Percentiles rank a stretch among this genome's conserved stretches.
Conservation (phyloP, 768 basidiomycete genomes). For the Rhizopogon salebrosus region DNA sequence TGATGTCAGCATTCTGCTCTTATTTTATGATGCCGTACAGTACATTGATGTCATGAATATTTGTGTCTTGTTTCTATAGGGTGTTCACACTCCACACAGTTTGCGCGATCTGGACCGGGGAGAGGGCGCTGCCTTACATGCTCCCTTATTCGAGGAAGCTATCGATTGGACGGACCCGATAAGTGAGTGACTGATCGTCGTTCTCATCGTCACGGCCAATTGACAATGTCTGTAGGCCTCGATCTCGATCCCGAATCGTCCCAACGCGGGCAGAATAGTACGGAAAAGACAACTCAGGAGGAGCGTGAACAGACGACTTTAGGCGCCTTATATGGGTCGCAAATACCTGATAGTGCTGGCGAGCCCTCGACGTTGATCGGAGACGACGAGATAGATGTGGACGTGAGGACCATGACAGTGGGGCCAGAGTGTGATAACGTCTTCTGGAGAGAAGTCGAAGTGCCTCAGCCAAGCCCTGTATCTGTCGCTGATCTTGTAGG, state of each 20-base stretch:
- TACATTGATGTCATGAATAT: slow-evolving; percentile 47
- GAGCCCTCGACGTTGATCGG: slow-evolving; percentile 57
- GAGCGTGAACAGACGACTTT: slow-evolving; percentile 75
- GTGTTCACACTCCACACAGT: slow-evolving; percentile 63
- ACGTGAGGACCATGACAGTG: slow-evolving; percentile 59
- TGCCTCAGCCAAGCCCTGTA: slow-evolving; percentile 22
- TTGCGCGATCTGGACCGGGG: slow-evolving; percentile 83
- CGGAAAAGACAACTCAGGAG: slow-evolving; percentile 68
- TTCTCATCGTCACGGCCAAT: slow-evolving; percentile 18
- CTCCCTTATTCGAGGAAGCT: slow-evolving; percentile 78
- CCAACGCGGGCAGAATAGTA: slow-evolving; percentile 60
- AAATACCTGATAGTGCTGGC: slow-evolving; percentile 75
- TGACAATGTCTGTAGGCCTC: slow-evolving; percentile 52
- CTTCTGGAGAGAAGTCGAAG: slow-evolving; percentile 51
- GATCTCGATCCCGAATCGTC: slow-evolving; percentile 49
- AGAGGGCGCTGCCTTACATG: slow-evolving; percentile 82
- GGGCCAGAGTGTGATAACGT: slow-evolving; percentile 63
- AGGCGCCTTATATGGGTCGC: slow-evolving; percentile 70
- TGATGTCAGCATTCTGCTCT: slow-evolving; percentile 66
- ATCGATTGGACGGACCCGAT: slow-evolving; percentile 83
- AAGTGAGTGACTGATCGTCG: slow-evolving; percentile 46
- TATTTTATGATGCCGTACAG: slow-evolving; percentile 31
- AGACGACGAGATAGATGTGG: slow-evolving; percentile 67
- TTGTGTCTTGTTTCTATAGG: slow-evolving; percentile 47
- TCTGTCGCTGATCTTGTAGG: slow-evolving; percentile 70